Evolutionary conservation across 2,329 filamentous ascomycete species (phyloP).

Genomic region (Xylaria arbuscula): DNA sequence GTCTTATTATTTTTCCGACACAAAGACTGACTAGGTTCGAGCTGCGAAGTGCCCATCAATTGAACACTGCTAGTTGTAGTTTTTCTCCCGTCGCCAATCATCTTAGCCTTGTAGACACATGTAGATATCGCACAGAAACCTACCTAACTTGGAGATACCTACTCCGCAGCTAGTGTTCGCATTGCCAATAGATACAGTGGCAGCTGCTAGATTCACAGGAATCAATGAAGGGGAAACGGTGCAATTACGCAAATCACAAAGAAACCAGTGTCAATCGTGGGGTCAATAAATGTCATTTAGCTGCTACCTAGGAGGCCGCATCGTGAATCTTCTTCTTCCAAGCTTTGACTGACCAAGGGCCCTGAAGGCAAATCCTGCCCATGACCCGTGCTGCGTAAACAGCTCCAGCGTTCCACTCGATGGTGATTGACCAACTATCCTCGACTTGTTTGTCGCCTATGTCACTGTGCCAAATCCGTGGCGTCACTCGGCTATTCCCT

Average conservation of each 20-base stretch:
- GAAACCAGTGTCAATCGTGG: not conserved
- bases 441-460: conserved; percentile 42
- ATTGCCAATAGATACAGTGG: not conserved
- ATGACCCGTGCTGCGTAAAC: conserved; percentile 44
- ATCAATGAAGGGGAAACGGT: not conserved
- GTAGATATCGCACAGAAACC: no score
- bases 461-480: conserved; percentile 51
- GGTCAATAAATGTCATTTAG: conserved; percentile 43
- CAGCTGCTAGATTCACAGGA: not conserved
- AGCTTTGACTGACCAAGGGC: conserved; percentile 35
- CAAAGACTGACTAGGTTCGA: no score
- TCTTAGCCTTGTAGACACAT: not conserved
- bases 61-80: no score
- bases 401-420: conserved; percentile 47
- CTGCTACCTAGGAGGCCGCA: conserved; percentile 45
- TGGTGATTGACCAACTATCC: conserved; percentile 49
- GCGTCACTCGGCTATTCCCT: conserved; percentile 40
- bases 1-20: no score
- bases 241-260: not conserved
- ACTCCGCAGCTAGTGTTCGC: not conserved
- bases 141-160: not conserved
- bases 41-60: no score
- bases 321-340: conserved; percentile 38
- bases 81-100: no score
- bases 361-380: conserved; percentile 33